Conservation (phyloP, 192 early-diverging fungal genomes). For the Coemansia sp. region DNA sequence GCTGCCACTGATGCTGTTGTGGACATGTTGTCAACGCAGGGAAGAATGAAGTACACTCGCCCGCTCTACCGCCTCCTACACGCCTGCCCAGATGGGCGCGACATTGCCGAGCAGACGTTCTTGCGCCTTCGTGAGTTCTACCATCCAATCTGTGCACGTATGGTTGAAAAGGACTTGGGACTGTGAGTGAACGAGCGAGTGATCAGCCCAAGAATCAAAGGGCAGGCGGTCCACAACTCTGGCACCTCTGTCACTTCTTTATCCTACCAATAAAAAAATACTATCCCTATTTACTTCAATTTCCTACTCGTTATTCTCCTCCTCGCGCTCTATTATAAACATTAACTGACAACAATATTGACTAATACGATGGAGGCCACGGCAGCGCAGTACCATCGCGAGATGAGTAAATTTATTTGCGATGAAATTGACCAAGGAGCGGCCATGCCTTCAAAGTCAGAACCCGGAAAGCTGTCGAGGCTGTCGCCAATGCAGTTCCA, state of each 20-base stretch:
- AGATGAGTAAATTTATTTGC: slow-evolving; percentile 50
- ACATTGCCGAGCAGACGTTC: slow-evolving; percentile 80
- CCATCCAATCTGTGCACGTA: slow-evolving; percentile 87
- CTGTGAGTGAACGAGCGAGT: slow-evolving; percentile 13
- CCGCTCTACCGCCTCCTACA: slow-evolving; percentile 78
- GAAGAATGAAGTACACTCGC: slow-evolving; percentile 91
- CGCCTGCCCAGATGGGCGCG: slow-evolving; percentile 66
- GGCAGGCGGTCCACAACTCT: no score
- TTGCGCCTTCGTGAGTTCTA: slow-evolving; percentile 75
- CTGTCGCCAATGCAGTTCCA: slow-evolving; percentile 83
- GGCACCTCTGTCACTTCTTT: no score
- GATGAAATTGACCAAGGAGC: slow-evolving; percentile 46
- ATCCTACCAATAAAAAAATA: no score
- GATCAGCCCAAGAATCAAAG: neutral
- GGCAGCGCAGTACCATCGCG: slow-evolving; percentile 50
- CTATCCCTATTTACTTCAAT: neutral
- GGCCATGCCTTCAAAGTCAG: slow-evolving; percentile 29
- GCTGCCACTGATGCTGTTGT: slow-evolving; percentile 73
- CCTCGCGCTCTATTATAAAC: neutral
- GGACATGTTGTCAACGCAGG: slow-evolving; percentile 80
- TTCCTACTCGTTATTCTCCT: no score
- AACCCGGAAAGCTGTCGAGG: slow-evolving; percentile 68
- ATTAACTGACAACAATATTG: no score
- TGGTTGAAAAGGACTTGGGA: slow-evolving; percentile 89
- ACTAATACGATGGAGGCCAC: slow-evolving; percentile 36